Base-by-base conservation (phyloP, 2,329 filamentous ascomycete species). In the Colletotrichum graminicola region DNA sequence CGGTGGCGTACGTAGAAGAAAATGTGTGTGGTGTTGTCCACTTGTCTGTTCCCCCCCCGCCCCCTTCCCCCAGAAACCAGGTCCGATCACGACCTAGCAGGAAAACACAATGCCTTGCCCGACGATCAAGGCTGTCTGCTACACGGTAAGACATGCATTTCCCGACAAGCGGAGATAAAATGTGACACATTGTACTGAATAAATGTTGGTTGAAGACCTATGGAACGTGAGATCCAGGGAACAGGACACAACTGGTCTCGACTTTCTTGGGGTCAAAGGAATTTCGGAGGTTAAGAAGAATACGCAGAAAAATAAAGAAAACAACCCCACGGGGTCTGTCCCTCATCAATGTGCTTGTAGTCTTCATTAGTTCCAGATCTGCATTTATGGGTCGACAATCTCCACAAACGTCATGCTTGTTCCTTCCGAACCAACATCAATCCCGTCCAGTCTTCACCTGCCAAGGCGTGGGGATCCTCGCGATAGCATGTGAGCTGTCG, bases 341-440 rank as follows among this genome's bases (percentile, higher is more conserved):
- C 54, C 45, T 66, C 29, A 32, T 52, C 34, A 39, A 41, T 29
- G 34, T 34, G 14, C n/a, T 56, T 56, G 32, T 18, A 39, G 18
- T 56, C 21, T 21, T 43, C 10, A 23, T 49, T 10, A 23, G 36
- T 65, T 43, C 52, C 32, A 57, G 32, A 51, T 67, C 43, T 41
- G 56, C 26, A 26, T 39, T 23, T 21, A 26, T 45, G 36, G 54
- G 34, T 39, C 54, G n/a, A 14, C 3, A 32, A 16, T 56, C 12
- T 47, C 55, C 56, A 62, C 47, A 39, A 32, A 66, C 34, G 47
- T 56, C 67, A 56, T 60, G 47, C 36, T 52, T 41, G n/a, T 62
- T 26, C 36, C 32, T 36, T 41, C 45, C 34, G 26, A 16, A n/a
- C 23, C 32, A 51, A 62, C 32, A 16, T 62, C 59, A 7, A 39